Conservation (phyloP, 768 basidiomycete genomes). For the Suillus fuscotomentosus region DNA sequence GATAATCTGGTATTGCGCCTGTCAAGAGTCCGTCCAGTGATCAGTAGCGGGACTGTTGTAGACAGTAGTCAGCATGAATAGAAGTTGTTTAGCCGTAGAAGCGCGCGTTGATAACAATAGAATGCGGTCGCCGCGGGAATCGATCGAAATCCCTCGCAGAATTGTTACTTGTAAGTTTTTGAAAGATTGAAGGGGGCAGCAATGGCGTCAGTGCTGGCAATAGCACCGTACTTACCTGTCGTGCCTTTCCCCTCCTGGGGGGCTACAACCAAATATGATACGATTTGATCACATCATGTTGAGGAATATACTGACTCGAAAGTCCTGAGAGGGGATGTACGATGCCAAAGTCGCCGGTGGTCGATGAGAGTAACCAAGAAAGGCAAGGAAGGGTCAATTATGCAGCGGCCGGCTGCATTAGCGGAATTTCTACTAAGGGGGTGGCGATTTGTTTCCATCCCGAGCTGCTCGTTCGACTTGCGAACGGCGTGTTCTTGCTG, state of each 20-base stretch:
- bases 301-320: not conserved
- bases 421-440: not conserved
- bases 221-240: not conserved
- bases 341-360: not conserved
- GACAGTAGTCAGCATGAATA: not conserved
- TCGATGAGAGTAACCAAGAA: not conserved
- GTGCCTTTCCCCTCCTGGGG: not conserved
- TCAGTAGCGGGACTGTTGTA: not conserved
- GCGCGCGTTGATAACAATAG: not conserved
- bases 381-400: not conserved
- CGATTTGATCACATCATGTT: not conserved
- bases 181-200: not conserved
- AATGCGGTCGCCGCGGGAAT: not conserved
- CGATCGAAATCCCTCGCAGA: not conserved
- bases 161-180: not conserved
- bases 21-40: not conserved
- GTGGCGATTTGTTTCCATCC: not conserved
- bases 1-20: not conserved
- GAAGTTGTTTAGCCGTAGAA: not conserved
- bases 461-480: not conserved
- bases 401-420: not conserved
- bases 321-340: not conserved
- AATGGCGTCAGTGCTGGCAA: not conserved
- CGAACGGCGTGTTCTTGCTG: conserved; percentile 6
- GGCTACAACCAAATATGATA: not conserved